These are phyloP conservation scores for Rhodotorula sp. DNA, from an alignment of 1,284 basidiomycete genomes.

Conservation along the genomic window DNA sequence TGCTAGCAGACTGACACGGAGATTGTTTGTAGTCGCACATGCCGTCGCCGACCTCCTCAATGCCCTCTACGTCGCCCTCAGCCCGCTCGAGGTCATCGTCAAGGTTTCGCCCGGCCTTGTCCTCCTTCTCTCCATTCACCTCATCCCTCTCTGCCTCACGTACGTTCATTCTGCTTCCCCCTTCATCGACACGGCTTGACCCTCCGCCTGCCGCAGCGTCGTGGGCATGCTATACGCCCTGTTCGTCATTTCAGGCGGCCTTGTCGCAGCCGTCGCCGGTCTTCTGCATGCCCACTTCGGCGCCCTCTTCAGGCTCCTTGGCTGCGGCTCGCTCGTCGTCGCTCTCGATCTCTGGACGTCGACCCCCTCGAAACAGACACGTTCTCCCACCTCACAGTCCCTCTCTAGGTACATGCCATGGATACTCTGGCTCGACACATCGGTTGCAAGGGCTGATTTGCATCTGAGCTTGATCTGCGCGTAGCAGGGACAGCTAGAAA, in stretches of 20 bases:
- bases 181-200: not conserved
- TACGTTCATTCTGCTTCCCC: not conserved
- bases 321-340: not conserved
- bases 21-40: not conserved
- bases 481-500: too few relatives aligned
- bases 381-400: too few relatives aligned
- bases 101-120: not conserved
- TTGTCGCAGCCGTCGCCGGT: not conserved
- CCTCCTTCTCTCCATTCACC: not conserved
- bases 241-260: not conserved
- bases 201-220: not conserved
- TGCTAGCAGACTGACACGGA: not conserved
- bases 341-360: not conserved
- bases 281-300: not conserved
- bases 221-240: not conserved
- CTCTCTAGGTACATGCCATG: too few relatives aligned
- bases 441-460: too few relatives aligned
- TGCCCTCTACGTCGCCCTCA: not conserved
- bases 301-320: not conserved
- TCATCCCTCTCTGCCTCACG: slow-evolving; percentile 1
- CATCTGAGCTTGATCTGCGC: too few relatives aligned
- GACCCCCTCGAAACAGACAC: too few relatives aligned
- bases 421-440: too few relatives aligned
- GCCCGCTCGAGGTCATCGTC: not conserved
- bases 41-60: not conserved